Conservation (phyloP, 495 filamentous ascomycete genomes). For the Hypoxylon lenormandii region DNA sequence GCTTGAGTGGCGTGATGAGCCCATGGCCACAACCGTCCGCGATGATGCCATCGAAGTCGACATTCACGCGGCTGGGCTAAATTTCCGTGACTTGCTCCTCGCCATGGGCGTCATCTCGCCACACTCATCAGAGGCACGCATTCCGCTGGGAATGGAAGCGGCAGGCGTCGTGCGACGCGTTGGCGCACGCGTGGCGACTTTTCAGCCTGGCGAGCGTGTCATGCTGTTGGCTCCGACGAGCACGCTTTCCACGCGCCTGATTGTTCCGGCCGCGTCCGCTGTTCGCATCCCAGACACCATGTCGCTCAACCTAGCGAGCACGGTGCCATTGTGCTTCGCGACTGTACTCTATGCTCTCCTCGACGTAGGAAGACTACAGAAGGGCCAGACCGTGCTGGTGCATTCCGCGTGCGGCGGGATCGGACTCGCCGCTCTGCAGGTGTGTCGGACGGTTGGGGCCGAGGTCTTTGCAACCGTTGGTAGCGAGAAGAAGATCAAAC, state of each 20-base stretch:
- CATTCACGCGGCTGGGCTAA: conserved; percentile 51
- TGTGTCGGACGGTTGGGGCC: conserved; percentile 62
- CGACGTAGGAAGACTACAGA: conserved; percentile 51
- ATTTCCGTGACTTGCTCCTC: conserved; percentile 57
- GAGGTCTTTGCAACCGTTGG: conserved; percentile 67
- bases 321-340: conserved; percentile 64
- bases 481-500: conserved; percentile 55
- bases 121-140: conserved; percentile 28
- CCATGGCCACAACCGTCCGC: conserved; percentile 4
- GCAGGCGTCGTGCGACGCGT: conserved; percentile 56
- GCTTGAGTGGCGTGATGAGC: conserved; percentile 42
- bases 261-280: conserved; percentile 47
- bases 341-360: conserved; percentile 66
- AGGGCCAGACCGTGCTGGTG: conserved; percentile 67
- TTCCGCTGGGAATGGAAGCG: conserved; percentile 53
- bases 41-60: conserved; percentile 55
- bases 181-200: conserved; percentile 52
- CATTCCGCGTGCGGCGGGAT: conserved; percentile 65
- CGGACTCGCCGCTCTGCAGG: conserved; percentile 66
- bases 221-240: too few relatives aligned
- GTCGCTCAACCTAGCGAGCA: conserved; percentile 60
- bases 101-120: conserved; percentile 50
- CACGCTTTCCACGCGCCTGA: too few relatives aligned
- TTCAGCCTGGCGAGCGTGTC: conserved; percentile 59
- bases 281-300: conserved; percentile 58